Percentiles rank a stretch among this genome's conserved stretches.
phyloP scores from a whole-genome alignment of 805 yeast species.

The Candida namnaoensis region DNA sequence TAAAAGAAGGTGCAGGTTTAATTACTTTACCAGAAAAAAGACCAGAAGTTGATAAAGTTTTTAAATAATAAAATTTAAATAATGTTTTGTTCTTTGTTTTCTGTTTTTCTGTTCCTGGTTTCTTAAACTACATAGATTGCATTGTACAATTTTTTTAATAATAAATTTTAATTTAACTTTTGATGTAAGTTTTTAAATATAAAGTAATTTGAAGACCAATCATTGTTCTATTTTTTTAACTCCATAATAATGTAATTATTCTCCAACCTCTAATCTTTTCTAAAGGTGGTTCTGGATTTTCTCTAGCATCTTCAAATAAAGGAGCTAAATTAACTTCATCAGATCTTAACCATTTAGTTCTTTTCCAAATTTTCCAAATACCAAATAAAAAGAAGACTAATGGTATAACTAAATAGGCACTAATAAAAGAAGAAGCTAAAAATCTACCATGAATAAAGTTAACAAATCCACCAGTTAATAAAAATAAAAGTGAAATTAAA shows the following conservation, averaged over 20 bases:
- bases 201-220: no score
- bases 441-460: slow-evolving; percentile 23
- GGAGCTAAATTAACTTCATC: slow-evolving; percentile 29
- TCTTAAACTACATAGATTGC: no score
- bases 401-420: slow-evolving; percentile 12
- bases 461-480: slow-evolving; percentile 26
- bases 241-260: slow-evolving; percentile 4
- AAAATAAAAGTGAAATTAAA: slow-evolving; percentile 14
- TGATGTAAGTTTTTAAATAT: no score
- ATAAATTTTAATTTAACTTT: no score
- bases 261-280: slow-evolving; percentile 8
- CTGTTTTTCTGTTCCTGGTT: no score
- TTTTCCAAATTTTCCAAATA: slow-evolving; percentile 24
- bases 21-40: no score
- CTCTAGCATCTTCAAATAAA: slow-evolving; percentile 18
- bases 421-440: slow-evolving; percentile 1
- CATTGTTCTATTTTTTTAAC: no score
- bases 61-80: no score
- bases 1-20: no score
- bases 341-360: slow-evolving; percentile 22
- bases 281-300: slow-evolving; percentile 17
- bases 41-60: no score
- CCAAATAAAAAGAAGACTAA: slow-evolving; percentile 17
- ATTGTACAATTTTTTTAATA: no score
- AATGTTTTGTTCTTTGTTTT: no score